phyloP scores from a whole-genome alignment of 1,284 basidiomycete species.

The Fomes fomentarius region DNA sequence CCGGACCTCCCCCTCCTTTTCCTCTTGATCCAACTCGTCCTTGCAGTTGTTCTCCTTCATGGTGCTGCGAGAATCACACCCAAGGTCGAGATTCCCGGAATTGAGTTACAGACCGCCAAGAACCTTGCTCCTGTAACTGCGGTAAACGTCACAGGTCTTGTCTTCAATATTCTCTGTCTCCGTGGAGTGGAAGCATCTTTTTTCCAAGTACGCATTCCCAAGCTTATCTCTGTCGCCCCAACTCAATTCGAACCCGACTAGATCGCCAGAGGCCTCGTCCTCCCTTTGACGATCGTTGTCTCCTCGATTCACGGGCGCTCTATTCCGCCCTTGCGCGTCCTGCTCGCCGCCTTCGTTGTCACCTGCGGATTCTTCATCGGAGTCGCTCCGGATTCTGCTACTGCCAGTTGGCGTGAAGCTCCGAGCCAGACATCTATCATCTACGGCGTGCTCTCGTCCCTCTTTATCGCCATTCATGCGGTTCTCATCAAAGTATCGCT shows the following conservation, averaged over 20 bases:
- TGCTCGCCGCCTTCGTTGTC: conserved; percentile 58
- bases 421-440: conserved; percentile 61
- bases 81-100: conserved; percentile 57
- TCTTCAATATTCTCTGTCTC: conserved; percentile 79
- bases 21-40: conserved; percentile 66
- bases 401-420: conserved; percentile 34
- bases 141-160: conserved; percentile 71
- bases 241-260: conserved; percentile 32
- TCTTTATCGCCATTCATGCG: conserved; percentile 75
- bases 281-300: conserved; percentile 74
- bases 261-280: conserved; percentile 79
- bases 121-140: conserved; percentile 65
- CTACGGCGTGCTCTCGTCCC: conserved; percentile 70
- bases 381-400: conserved; percentile 48
- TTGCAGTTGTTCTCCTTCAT: conserved; percentile 70
- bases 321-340: conserved; percentile 49
- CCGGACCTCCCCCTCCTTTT: conserved; percentile 73
- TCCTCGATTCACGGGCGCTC: conserved; percentile 55
- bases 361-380: conserved; percentile 68
- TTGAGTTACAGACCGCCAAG: conserved; percentile 54
- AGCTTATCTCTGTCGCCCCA: neutral
- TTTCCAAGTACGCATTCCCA: conserved; percentile 58
- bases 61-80: conserved; percentile 47
- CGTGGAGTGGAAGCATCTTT: conserved; percentile 78
- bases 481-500: conserved; percentile 74